A percentile compares a stretch with the other conserved stretches of the same genome.
phyloP scores from a whole-genome alignment of 208 protist genomes.

The Trypanosoma theileri region DNA sequence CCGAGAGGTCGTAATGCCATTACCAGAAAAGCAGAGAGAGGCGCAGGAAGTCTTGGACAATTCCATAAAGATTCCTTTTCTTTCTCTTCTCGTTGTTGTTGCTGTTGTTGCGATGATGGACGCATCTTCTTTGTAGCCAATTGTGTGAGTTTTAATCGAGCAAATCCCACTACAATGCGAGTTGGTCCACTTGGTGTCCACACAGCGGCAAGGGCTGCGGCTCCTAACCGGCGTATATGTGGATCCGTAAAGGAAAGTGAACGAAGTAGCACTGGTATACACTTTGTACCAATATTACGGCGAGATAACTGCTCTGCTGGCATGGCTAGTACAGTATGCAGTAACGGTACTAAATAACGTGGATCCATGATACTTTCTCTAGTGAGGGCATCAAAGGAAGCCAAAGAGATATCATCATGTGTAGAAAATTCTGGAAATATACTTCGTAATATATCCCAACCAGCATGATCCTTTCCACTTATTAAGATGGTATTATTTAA shows the following conservation, averaged over 20 bases:
- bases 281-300: slow-evolving; percentile 44
- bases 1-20: slow-evolving; percentile 50
- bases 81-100: slow-evolving; percentile 3
- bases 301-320: slow-evolving; percentile 37
- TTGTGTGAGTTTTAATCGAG: slow-evolving; percentile 72
- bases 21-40: slow-evolving; percentile 67
- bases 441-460: slow-evolving; percentile 48
- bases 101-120: slow-evolving; percentile 5
- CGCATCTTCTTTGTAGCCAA: slow-evolving; percentile 32
- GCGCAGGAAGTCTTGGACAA: slow-evolving; percentile 69
- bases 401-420: slow-evolving; percentile 45
- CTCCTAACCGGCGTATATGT: slow-evolving; percentile 50
- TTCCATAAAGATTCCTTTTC: neutral
- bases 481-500: slow-evolving; percentile 72
- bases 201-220: slow-evolving; percentile 37
- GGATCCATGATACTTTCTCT: slow-evolving; percentile 53
- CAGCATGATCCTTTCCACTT: slow-evolving; percentile 10
- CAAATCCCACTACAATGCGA: slow-evolving; percentile 65
- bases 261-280: slow-evolving; percentile 64
- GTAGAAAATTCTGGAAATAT: slow-evolving; percentile 73
- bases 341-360: slow-evolving; percentile 80
- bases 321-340: slow-evolving; percentile 72
- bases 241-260: slow-evolving; percentile 68
- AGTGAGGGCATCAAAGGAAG: slow-evolving; percentile 38
- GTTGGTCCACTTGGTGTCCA: slow-evolving; percentile 58